These are phyloP conservation scores for Alternaria triticimaculans DNA, from an alignment of 2,329 filamentous ascomycete genomes.

Conservation along the genomic window DNA sequence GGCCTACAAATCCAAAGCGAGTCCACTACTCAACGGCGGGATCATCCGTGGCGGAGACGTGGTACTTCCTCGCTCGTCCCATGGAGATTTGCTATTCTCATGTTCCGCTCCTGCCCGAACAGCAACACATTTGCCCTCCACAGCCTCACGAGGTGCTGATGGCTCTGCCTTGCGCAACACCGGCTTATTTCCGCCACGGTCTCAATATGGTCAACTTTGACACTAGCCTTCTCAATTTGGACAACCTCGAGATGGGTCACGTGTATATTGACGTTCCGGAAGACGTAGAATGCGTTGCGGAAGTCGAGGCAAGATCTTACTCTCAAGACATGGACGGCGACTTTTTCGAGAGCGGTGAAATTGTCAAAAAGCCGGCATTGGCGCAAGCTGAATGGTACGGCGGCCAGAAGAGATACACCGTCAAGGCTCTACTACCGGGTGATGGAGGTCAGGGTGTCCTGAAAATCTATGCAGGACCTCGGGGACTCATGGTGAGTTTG, in stretches of 20 bases:
- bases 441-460: conserved; percentile 88
- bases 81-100: conserved; percentile 95
- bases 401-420: conserved; percentile 86
- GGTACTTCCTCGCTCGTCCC: conserved; percentile 93
- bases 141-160: conserved; percentile 85
- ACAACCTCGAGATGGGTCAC: conserved; percentile 92
- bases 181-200: conserved; percentile 83
- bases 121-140: conserved; percentile 92
- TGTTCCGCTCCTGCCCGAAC: conserved; percentile 82
- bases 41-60: conserved; percentile 76
- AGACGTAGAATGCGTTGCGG: conserved; percentile 90
- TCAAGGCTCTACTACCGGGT: conserved; percentile 89
- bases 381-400: conserved; percentile 91
- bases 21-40: conserved; percentile 76
- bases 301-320: conserved; percentile 85
- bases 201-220: conserved; percentile 88
- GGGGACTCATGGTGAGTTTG: conserved; percentile 77
- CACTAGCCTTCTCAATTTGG: conserved; percentile 82
- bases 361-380: conserved; percentile 82
- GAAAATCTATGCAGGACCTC: conserved; percentile 91
- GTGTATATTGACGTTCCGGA: conserved; percentile 85
- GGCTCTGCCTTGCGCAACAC: conserved; percentile 83
- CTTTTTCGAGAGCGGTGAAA: conserved; percentile 88
- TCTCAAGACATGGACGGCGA: conserved; percentile 87
- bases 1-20: conserved; percentile 85